Evolutionary conservation across 1,139 yeast species (phyloP), one percentile per base, ranked within the genome.

Genomic region (Taphrina wiesneri): DNA sequence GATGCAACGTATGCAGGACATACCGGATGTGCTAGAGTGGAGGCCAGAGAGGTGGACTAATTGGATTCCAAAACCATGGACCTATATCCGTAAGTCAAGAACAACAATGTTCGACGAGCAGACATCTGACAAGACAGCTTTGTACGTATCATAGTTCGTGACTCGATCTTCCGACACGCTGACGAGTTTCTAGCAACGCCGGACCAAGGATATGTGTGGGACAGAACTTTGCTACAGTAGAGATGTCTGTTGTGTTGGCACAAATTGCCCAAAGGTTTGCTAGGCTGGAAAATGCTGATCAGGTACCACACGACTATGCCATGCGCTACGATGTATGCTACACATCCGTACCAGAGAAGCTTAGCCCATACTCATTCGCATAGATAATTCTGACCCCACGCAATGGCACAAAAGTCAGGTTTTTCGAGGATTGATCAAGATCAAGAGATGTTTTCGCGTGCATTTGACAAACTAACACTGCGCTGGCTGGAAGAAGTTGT

Each of bases 201-300:
- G 87, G 87, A 4, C 86, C 87, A 34, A 76, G 87, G 67, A 83
- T 83, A 66, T 84, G 87, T 71, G 75, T 83, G 61, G 87, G 86
- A 19, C 86, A 83, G 74, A 86, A 83, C 72, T 82, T 81, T 74
- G 86, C 86, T 0, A 78, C 83, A 67, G 82, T 85, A 19, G 87
- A 84, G 73, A 83, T 84, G 2, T 77, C 82, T 2, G 83, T 82
- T 69, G 79, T 80, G 9, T 70, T 80, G 46, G 78, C 77, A 17
- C 75, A 86, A 66, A 72, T 83, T 61, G 73, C 75, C 36, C 83
- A 81, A 72, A 46, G 23, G 65, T 69, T 67, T 60, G 67, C 66
- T n/a, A 47, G 64, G 7, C 51, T 69, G 28, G 69, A 68, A 54
- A 60, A 45, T 28, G 34, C 28, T 3, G 66, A 56, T 28, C 1